phyloP scores from a whole-genome alignment of 257 asterid genomes.

The Capsicum chinense region DNA sequence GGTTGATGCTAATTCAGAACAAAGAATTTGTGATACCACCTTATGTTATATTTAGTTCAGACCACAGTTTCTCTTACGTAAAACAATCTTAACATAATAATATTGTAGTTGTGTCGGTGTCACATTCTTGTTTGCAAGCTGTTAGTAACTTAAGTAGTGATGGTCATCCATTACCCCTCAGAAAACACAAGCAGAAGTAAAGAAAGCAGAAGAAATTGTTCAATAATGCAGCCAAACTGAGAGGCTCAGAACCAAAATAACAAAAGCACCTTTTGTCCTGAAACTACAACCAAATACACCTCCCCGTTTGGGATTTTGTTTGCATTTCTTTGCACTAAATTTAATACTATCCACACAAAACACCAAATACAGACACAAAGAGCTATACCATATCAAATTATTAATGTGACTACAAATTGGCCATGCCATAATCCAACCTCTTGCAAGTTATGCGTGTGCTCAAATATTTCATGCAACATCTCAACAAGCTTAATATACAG shows the following conservation, averaged over 20 bases:
- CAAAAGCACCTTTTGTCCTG: not conserved
- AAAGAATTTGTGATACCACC: not conserved
- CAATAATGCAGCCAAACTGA: not conserved
- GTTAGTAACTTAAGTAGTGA: not conserved
- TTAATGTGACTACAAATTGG: not conserved
- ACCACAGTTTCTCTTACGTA: not conserved
- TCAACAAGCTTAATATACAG: constrained; percentile 1
- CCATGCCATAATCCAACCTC: constrained; percentile 12
- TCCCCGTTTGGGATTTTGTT: not conserved
- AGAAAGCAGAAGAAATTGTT: not conserved
- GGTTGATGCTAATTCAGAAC: not conserved
- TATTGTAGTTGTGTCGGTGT: not conserved
- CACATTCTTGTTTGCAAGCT: constrained; percentile 20
- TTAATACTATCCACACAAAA: not conserved
- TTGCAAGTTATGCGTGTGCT: not conserved
- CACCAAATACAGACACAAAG: not conserved
- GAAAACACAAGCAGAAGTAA: not conserved
- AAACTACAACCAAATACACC: not conserved
- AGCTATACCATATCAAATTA: constrained; percentile 1
- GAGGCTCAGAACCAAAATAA: constrained; percentile 1
- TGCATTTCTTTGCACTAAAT: not conserved
- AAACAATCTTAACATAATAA: not conserved
- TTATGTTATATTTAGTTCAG: constrained; percentile 2
- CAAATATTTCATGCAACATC: not conserved
- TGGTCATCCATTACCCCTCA: constrained; percentile 13